phyloP scores from a whole-genome alignment of 805 yeast species.

The Saturnispora serradocipensis region DNA sequence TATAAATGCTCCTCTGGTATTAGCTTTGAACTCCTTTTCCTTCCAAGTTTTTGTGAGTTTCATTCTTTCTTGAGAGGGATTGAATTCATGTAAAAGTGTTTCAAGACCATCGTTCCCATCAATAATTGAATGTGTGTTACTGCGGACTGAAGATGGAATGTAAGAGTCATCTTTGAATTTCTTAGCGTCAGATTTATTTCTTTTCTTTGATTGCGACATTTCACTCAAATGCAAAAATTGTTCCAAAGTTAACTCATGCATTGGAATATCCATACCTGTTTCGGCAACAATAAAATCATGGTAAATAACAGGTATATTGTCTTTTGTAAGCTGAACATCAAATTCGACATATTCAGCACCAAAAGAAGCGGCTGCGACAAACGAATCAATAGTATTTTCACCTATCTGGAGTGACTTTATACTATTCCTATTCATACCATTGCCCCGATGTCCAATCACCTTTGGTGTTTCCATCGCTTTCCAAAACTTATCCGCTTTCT shows the following conservation, averaged over 20 bases:
- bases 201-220: conserved; percentile 10
- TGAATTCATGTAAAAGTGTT: conserved; percentile 26
- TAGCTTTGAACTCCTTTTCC: conserved; percentile 83
- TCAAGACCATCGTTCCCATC: not conserved
- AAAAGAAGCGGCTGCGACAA: conserved; percentile 89
- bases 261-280: conserved; percentile 91
- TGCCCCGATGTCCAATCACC: conserved; percentile 92
- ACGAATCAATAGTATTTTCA: conserved; percentile 90
- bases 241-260: conserved; percentile 85
- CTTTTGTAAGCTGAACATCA: conserved; percentile 92
- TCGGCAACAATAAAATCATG: conserved; percentile 94
- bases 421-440: conserved; percentile 74
- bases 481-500: conserved; percentile 78
- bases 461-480: conserved; percentile 78
- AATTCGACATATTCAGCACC: conserved; percentile 97
- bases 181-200: conserved; percentile 9
- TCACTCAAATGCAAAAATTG: conserved; percentile 63
- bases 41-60: conserved; percentile 84
- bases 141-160: conserved; percentile 20
- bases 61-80: conserved; percentile 53
- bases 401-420: conserved; percentile 82
- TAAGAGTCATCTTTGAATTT: conserved; percentile 25
- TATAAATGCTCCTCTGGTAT: conserved; percentile 77
- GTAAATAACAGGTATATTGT: conserved; percentile 82
- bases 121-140: not conserved